These are phyloP conservation scores for Phytophthora hibernalis DNA, from an alignment of 352 stramenopile genomes.

Conservation along the genomic window DNA sequence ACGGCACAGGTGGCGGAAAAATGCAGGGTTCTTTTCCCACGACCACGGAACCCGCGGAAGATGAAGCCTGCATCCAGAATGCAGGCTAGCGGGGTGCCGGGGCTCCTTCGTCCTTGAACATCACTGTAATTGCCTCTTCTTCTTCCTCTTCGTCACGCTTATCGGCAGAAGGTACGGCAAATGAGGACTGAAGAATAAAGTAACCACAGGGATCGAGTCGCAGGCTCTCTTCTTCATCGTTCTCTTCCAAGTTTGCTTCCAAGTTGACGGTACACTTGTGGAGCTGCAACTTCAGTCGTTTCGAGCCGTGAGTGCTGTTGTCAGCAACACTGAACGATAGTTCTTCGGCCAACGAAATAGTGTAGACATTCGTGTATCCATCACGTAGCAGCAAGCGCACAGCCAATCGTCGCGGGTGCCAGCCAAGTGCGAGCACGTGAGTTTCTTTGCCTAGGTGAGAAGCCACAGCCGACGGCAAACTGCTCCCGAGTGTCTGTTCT, in stretches of 20 bases:
- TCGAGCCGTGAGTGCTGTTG: constrained; percentile 7
- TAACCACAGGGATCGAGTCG: constrained; percentile 23
- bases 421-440: constrained; percentile 41
- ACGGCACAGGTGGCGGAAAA: constrained; percentile 50
- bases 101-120: constrained; percentile 17
- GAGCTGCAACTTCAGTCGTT: constrained; percentile 33
- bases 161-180: constrained; percentile 7
- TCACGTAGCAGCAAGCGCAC: constrained; percentile 33
- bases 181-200: constrained; percentile 35
- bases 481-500: constrained; percentile 24
- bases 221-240: constrained; percentile 20
- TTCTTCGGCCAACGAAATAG: constrained; percentile 25
- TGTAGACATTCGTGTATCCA: constrained; percentile 44
- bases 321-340: constrained; percentile 16
- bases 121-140: constrained; percentile 22
- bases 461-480: constrained; percentile 24
- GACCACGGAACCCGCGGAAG: constrained; percentile 53
- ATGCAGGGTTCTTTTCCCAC: constrained; percentile 56
- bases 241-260: not conserved
- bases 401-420: constrained; percentile 17
- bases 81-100: constrained; percentile 39
- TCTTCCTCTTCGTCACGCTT: constrained; percentile 14
- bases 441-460: constrained; percentile 28
- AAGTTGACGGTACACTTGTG: constrained; percentile 29
- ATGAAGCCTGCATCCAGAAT: constrained; percentile 61